Conservation (phyloP, 805 yeast genomes). For the Suhomyces sp. region DNA sequence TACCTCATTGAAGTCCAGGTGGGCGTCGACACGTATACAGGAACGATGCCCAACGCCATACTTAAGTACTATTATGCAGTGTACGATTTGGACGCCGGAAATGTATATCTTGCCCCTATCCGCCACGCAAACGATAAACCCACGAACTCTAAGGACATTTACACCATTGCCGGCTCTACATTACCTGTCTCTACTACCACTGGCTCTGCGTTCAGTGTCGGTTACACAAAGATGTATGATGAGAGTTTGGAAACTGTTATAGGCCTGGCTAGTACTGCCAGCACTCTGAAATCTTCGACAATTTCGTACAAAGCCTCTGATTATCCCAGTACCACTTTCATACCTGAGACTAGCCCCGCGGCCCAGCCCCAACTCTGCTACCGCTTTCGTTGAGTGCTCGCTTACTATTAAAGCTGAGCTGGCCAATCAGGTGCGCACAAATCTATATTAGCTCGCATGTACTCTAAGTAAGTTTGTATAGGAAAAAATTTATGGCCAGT, state of each 20-base stretch:
- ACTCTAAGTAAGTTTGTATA: neutral
- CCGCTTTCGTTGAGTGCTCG: neutral
- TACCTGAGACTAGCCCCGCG: neutral
- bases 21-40: constrained; percentile 11
- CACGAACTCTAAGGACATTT: neutral
- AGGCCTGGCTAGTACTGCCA: neutral
- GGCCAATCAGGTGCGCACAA: constrained; percentile 10
- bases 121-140: neutral
- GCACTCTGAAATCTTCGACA: neutral
- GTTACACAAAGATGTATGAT: constrained; percentile 4
- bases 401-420: neutral
- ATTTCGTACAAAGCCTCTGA: neutral
- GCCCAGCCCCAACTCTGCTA: neutral
- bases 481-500: constrained; percentile 7
- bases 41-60: constrained; percentile 16
- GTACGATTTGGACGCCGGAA: constrained; percentile 14
- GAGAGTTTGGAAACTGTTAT: neutral
- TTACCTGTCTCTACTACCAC: constrained; percentile 14
- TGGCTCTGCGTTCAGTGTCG: constrained; percentile 5
- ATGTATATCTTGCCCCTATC: constrained; percentile 12
- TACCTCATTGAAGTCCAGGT: constrained; percentile 9
- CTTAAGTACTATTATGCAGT: constrained; percentile 15
- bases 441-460: constrained; percentile 7
- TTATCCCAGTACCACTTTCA: neutral
- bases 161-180: constrained; percentile 5